Evolutionary conservation across 1,284 basidiomycete genomes (phyloP).

Genomic region (Lentinus polychrous): DNA sequence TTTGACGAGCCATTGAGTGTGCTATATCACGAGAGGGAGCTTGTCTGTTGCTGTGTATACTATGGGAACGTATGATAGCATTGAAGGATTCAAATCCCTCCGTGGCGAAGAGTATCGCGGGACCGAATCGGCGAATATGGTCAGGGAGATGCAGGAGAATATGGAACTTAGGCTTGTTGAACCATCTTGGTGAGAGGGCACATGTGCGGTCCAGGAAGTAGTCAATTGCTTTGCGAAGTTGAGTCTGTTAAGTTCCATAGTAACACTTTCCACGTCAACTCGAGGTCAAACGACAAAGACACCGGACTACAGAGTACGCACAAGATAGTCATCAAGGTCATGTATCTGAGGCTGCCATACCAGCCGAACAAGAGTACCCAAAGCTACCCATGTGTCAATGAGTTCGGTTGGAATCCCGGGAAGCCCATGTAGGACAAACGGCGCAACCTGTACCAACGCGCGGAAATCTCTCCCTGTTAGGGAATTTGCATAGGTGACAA

Average conservation of each 20-base stretch:
- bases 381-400: no score
- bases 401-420: no score
- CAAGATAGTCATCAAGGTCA: no score
- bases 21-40: slow-evolving; percentile 14
- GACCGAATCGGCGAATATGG: slow-evolving; percentile 12
- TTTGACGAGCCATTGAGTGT: slow-evolving; percentile 8
- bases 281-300: slow-evolving; percentile 17
- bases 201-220: slow-evolving; percentile 7
- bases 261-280: slow-evolving; percentile 5
- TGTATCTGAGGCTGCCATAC: no score
- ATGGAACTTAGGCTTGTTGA: slow-evolving; percentile 15
- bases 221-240: slow-evolving; percentile 11
- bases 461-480: slow-evolving; percentile 29
- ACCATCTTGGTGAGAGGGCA: not conserved
- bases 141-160: slow-evolving; percentile 10
- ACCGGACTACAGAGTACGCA: no score
- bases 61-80: slow-evolving; percentile 10
- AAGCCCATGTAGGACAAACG: no score
- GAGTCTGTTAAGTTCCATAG: slow-evolving; percentile 3
- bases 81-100: slow-evolving; percentile 17
- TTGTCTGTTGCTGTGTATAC: slow-evolving; percentile 14
- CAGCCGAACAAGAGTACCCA: no score
- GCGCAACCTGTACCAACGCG: slow-evolving; percentile 22
- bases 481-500: slow-evolving; percentile 18
- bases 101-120: slow-evolving; percentile 13